Conservation (phyloP, 169 alveolate species). For the Amoebophrya sp. region DNA sequence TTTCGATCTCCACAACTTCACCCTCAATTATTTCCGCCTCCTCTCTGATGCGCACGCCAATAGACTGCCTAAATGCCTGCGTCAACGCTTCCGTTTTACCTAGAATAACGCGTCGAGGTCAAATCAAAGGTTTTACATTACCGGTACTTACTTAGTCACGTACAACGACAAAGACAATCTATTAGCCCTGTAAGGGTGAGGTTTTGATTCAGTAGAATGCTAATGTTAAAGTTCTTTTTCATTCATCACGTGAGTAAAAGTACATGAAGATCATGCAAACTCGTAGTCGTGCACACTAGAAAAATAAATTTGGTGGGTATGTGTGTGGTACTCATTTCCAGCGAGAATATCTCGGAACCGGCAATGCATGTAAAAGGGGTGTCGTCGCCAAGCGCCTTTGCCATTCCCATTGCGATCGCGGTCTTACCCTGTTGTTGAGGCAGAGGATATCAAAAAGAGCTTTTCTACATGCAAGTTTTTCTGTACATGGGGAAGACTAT, state of each 20-base stretch:
- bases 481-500: conserved; percentile 24
- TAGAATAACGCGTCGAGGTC: no score
- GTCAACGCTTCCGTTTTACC: conserved; percentile 53
- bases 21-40: conserved; percentile 99
- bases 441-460: conserved; percentile 1
- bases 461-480: background rate
- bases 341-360: conserved; percentile 95
- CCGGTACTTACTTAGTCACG: no score
- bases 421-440: conserved; percentile 84
- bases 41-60: conserved; percentile 96
- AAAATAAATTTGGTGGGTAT: conserved; percentile 65
- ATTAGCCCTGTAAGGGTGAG: no score
- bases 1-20: conserved; percentile 97
- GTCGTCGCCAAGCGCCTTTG: conserved; percentile 91
- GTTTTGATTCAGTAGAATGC: no score
- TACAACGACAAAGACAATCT: no score
- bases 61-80: conserved; percentile 94
- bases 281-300: background rate
- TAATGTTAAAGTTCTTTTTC: no score
- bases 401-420: conserved; percentile 99
- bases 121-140: no score
- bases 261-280: background rate
- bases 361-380: conserved; percentile 96
- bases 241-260: no score
- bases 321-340: conserved; percentile 96